phyloP scores from a whole-genome alignment of 768 basidiomycete genomes.

The Dentipellis sp. region DNA sequence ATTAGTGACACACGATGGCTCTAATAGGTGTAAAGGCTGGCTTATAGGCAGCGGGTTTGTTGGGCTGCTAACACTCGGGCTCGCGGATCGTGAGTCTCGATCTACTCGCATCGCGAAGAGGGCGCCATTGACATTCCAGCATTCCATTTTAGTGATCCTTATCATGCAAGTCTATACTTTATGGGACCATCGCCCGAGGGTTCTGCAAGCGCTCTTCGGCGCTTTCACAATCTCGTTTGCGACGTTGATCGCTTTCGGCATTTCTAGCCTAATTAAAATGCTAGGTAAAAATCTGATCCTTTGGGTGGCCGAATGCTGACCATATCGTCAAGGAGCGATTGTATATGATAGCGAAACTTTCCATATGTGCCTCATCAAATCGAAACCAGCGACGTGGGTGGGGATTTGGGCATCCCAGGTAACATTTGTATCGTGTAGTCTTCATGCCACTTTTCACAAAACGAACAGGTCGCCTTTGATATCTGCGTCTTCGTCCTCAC shows the following conservation, averaged over 20 bases:
- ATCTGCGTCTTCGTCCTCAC: not conserved
- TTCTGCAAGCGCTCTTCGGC: not conserved
- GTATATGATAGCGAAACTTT: not conserved
- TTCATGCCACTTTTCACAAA: too few relatives aligned
- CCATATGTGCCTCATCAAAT: not conserved
- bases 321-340: not conserved
- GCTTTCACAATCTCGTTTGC: not conserved
- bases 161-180: not conserved
- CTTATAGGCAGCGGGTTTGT: not conserved
- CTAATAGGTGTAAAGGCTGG: not conserved
- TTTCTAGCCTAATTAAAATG: not conserved
- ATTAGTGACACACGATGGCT: not conserved
- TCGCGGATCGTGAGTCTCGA: not conserved
- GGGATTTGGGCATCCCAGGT: not conserved
- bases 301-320: not conserved
- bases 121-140: not conserved
- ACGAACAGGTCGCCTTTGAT: not conserved
- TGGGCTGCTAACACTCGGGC: not conserved
- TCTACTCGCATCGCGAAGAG: not conserved
- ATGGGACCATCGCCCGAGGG: not conserved
- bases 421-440: not conserved
- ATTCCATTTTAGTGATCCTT: not conserved
- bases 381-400: not conserved
- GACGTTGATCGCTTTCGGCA: not conserved
- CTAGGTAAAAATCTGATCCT: not conserved